Evolutionary conservation across 768 basidiomycete genomes (phyloP).

Genomic region (Tricholoma terreum): DNA sequence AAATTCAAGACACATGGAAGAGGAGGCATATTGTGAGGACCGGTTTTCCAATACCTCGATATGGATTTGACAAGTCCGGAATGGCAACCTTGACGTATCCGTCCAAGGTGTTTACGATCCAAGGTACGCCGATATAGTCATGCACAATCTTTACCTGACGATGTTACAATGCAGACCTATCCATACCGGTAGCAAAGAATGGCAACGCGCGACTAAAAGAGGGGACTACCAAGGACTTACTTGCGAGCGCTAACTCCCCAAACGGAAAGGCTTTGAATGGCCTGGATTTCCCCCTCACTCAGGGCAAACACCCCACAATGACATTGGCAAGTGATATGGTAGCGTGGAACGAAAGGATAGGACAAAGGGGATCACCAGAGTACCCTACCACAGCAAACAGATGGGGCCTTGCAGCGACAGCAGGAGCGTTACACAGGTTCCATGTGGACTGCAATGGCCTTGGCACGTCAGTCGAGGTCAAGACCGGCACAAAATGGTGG

Average conservation of each 20-base stretch:
- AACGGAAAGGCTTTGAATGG: background rate
- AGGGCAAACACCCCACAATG: background rate
- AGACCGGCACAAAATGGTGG: conserved; percentile 4
- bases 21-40: background rate
- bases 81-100: background rate
- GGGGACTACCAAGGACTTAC: background rate
- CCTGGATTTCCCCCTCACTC: background rate
- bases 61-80: background rate
- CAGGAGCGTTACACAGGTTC: background rate
- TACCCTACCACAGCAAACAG: background rate
- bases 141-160: too few relatives aligned
- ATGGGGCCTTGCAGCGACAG: conserved; percentile 4
- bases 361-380: background rate
- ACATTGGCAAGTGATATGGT: background rate
- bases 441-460: conserved; percentile 2
- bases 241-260: background rate
- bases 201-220: background rate
- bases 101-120: background rate
- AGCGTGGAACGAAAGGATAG: background rate
- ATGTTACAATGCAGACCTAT: too few relatives aligned
- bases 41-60: background rate
- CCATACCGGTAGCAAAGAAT: too few relatives aligned
- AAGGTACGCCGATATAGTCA: background rate
- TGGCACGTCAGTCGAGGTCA: background rate
- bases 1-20: background rate